Percentiles rank a stretch among this genome's conserved stretches.
Evolutionary conservation across 768 basidiomycete species (phyloP).

Genomic region (Termitomyces bulborhizus): DNA sequence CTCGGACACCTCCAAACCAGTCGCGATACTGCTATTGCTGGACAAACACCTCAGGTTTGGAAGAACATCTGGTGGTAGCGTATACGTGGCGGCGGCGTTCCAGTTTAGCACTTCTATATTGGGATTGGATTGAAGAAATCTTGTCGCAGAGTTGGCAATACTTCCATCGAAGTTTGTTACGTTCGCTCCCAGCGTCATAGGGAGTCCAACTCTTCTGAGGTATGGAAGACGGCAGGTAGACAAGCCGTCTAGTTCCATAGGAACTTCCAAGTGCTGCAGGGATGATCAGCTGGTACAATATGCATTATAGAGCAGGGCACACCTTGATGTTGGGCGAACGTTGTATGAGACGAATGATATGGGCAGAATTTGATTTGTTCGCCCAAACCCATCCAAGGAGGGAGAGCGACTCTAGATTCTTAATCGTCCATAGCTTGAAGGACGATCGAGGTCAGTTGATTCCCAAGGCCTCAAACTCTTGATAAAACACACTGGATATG

Average conservation of each 20-base stretch:
- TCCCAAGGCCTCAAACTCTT: neutral
- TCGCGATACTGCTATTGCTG: conserved; percentile 27
- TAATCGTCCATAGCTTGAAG: conserved; percentile 22
- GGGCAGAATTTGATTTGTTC: conserved; percentile 15
- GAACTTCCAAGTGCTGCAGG: conserved; percentile 35
- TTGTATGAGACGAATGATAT: conserved; percentile 22
- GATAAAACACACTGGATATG: conserved; percentile 26
- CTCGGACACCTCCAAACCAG: conserved; percentile 24
- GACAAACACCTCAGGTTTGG: conserved; percentile 34
- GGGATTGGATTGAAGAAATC: conserved; percentile 40
- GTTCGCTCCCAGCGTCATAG: conserved; percentile 30
- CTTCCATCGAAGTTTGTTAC: conserved; percentile 5
- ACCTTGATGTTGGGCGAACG: conserved; percentile 24
- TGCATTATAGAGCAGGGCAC: neutral
- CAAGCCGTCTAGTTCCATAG: conserved; percentile 37
- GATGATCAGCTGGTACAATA: neutral
- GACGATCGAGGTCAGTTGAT: neutral
- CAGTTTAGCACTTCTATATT: conserved; percentile 40
- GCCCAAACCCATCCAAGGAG: conserved; percentile 25
- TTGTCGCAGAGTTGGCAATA: conserved; percentile 28
- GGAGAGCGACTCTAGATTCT: conserved; percentile 20
- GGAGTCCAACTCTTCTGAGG: conserved; percentile 34
- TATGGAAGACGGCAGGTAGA: conserved; percentile 30
- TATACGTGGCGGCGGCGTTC: conserved; percentile 32
- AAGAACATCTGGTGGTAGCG: conserved; percentile 27